Percentiles rank a stretch among this genome's conserved stretches.
These are phyloP conservation scores for Rhodamnia argentea DNA, from an alignment of 345 rosid species.

Conservation along the genomic window DNA sequence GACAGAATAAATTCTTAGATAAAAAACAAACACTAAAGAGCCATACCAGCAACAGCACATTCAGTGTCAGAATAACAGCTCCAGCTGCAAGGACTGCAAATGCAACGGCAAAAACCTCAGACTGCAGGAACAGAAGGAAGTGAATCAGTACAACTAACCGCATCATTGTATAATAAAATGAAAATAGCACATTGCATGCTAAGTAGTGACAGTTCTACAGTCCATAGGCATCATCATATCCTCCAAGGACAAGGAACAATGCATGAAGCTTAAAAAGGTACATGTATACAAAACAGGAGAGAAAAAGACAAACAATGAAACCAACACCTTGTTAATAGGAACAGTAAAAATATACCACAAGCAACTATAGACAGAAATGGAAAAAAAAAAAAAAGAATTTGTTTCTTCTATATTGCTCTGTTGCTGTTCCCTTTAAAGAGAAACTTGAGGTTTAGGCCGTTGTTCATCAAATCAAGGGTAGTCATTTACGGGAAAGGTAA, in stretches of 20 bases:
- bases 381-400: not conserved
- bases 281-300: not conserved
- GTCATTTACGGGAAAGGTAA: not conserved
- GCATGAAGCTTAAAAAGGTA: not conserved
- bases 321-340: not conserved
- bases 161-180: not conserved
- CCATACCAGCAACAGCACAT: constrained; percentile 83
- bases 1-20: not conserved
- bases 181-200: not conserved
- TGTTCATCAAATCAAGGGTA: not conserved
- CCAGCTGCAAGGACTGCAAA: constrained; percentile 96
- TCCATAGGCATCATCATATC: not conserved
- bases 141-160: not conserved
- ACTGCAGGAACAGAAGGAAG: constrained; percentile 24
- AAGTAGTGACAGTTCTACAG: not conserved
- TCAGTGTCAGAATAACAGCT: constrained; percentile 85
- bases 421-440: not conserved
- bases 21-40: not conserved
- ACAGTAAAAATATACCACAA: not conserved
- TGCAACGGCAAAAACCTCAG: constrained; percentile 96
- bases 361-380: not conserved
- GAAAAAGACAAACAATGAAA: not conserved
- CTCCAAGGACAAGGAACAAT: not conserved
- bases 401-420: not conserved
- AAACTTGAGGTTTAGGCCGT: not conserved